Conservation (phyloP, 768 basidiomycete genomes). For the Termitomyces sp. region DNA sequence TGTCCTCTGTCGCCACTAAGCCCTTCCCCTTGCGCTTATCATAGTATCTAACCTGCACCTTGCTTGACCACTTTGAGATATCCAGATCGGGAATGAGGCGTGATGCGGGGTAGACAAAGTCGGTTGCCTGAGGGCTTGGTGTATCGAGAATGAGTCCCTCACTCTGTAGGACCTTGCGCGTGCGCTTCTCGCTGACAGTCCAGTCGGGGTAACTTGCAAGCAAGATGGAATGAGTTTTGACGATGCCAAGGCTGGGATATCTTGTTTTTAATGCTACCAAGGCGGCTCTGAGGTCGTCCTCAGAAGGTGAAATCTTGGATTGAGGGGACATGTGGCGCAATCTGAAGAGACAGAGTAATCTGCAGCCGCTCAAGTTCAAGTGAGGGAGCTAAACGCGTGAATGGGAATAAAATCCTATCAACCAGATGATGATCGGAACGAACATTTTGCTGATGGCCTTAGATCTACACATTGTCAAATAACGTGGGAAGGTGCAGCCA, state of each 20-base stretch:
- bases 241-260: slow-evolving; percentile 62
- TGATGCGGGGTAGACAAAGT: slow-evolving; percentile 50
- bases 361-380: not conserved
- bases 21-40: slow-evolving; percentile 76
- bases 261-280: slow-evolving; percentile 47
- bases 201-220: slow-evolving; percentile 57
- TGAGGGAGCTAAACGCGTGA: not conserved
- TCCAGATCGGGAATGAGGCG: slow-evolving; percentile 59
- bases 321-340: slow-evolving; percentile 8
- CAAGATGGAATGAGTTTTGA: slow-evolving; percentile 64
- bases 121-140: slow-evolving; percentile 7
- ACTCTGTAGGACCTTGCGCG: slow-evolving; percentile 62
- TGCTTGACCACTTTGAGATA: slow-evolving; percentile 52
- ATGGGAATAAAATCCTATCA: slow-evolving; percentile 12
- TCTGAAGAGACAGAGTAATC: not conserved
- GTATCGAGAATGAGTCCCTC: slow-evolving; percentile 41
- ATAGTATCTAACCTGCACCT: slow-evolving; percentile 65
- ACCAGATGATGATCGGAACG: not conserved
- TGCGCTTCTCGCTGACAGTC: slow-evolving; percentile 81
- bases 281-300: slow-evolving; percentile 54
- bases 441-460: slow-evolving; percentile 6
- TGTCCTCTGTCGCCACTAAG: slow-evolving; percentile 62
- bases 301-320: slow-evolving; percentile 39
- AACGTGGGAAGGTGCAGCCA: not conserved
- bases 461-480: slow-evolving; percentile 13